Conservation (phyloP, 164 flowering plant genomes). For the Euptelea pleiosperma region DNA sequence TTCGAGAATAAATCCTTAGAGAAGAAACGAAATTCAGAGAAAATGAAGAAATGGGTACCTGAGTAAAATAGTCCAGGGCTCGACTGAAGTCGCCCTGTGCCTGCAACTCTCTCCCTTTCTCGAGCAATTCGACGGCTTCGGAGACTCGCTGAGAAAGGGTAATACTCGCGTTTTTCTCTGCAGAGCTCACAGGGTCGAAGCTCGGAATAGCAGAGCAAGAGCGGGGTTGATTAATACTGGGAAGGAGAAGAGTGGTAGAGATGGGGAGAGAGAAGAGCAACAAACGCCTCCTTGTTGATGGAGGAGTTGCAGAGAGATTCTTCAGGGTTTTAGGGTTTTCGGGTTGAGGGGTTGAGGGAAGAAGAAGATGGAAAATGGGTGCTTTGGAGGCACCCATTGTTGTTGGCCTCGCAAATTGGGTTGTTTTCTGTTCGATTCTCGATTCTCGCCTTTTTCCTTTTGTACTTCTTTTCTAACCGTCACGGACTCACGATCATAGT, state of each 20-base stretch:
- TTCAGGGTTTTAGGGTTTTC: too few species aligned
- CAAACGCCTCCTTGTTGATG: constrained; percentile 24
- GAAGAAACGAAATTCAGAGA: background rate
- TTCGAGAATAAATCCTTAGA: too few species aligned
- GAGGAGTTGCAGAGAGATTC: too few species aligned
- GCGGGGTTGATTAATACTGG: too few species aligned
- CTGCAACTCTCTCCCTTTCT: constrained; percentile 53
- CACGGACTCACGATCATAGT: too few species aligned
- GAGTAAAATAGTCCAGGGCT: constrained; percentile 49
- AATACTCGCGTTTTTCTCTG: constrained; percentile 40
- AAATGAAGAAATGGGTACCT: constrained; percentile 20
- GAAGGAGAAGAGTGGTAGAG: constrained; percentile 12
- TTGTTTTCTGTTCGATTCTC: too few species aligned
- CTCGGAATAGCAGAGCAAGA: constrained; percentile 21
- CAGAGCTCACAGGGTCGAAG: constrained; percentile 40
- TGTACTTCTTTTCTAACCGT: too few species aligned
- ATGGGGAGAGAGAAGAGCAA: constrained; percentile 31
- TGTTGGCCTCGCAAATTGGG: too few species aligned
- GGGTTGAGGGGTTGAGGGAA: too few species aligned
- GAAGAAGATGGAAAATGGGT: too few species aligned
- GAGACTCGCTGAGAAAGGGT: constrained; percentile 31
- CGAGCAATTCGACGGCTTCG: constrained; percentile 45
- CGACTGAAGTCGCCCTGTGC: constrained; percentile 48
- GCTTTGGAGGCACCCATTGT: too few species aligned
- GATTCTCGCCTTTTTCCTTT: too few species aligned